These are phyloP conservation scores for Myxozyma lipomycoides DNA, from an alignment of 805 yeast species.

Conservation along the genomic window DNA sequence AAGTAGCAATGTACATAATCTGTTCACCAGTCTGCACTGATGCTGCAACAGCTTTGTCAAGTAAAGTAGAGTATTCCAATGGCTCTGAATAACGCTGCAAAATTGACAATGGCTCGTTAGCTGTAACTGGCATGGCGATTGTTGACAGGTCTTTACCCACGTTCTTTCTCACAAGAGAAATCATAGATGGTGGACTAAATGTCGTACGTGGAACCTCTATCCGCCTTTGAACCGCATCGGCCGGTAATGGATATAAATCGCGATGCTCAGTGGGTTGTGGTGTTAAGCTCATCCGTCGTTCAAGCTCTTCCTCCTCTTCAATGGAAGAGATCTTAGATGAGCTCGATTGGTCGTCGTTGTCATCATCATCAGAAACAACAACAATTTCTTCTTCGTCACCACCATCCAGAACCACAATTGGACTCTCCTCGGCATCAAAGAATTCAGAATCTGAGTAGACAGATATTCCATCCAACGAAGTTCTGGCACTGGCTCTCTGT, in stretches of 20 bases:
- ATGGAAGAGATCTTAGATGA: conserved; percentile 2
- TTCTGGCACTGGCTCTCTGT: background rate
- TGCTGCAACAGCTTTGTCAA: conserved; percentile 57
- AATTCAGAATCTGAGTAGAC: conserved; percentile 40
- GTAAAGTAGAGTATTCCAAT: conserved; percentile 67
- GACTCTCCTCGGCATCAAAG: conserved; percentile 64
- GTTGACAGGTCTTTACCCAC: conserved; percentile 82
- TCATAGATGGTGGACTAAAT: conserved; percentile 74
- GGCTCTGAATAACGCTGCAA: conserved; percentile 76
- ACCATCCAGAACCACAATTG: conserved; percentile 20
- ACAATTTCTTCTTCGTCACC: conserved; percentile 55
- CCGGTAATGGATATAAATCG: conserved; percentile 23
- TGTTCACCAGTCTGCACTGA: conserved; percentile 53
- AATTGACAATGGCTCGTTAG: conserved; percentile 86
- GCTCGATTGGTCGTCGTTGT: conserved; percentile 15
- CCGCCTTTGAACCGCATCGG: conserved; percentile 11
- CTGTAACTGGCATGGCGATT: conserved; percentile 88
- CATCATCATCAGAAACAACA: conserved; percentile 45
- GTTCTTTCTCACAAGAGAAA: conserved; percentile 77
- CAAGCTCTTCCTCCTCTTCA: background rate
- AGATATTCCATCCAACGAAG: conserved; percentile 13
- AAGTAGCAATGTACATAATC: conserved; percentile 62
- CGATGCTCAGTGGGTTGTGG: conserved; percentile 2
- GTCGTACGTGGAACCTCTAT: conserved; percentile 29
- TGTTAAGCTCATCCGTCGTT: background rate